Conservation (phyloP, 208 protist genomes). For the Crithidia brevicula region DNA sequence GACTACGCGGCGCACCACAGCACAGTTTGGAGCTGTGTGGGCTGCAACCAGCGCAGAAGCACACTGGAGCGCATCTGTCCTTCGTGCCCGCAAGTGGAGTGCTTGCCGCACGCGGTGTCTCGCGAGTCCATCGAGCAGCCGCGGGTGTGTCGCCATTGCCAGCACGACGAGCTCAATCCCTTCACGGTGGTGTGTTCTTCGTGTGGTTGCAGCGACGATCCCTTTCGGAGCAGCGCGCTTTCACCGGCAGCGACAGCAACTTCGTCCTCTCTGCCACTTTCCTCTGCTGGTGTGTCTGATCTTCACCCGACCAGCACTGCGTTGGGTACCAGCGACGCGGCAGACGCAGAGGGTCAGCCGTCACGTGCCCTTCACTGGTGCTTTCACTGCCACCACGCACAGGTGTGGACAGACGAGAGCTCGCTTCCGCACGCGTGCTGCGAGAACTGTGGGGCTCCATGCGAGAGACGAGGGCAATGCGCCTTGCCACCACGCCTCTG, state of each 20-base stretch:
- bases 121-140: conserved; percentile 11
- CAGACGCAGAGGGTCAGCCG: neutral
- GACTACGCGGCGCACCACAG: conserved; percentile 44
- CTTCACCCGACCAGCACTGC: neutral
- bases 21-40: conserved; percentile 66
- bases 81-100: conserved; percentile 83
- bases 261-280: neutral
- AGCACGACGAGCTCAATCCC: conserved; percentile 35
- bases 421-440: conserved; percentile 17
- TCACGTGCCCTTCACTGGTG: conserved; percentile 3
- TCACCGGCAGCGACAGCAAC: neutral
- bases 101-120: conserved; percentile 52
- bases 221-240: conserved; percentile 11
- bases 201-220: conserved; percentile 20
- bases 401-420: neutral
- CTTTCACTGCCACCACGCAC: conserved; percentile 27
- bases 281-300: no score
- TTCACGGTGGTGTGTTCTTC: conserved; percentile 41
- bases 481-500: conserved; percentile 24
- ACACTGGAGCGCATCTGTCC: conserved; percentile 81
- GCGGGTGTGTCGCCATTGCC: conserved; percentile 44
- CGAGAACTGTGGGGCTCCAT: conserved; percentile 12
- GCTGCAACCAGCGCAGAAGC: conserved; percentile 71
- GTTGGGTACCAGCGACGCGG: neutral
- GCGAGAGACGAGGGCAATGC: conserved; percentile 15